Conservation (phyloP, 306 rosid species). For the Elaeagnus macrophylla region DNA sequence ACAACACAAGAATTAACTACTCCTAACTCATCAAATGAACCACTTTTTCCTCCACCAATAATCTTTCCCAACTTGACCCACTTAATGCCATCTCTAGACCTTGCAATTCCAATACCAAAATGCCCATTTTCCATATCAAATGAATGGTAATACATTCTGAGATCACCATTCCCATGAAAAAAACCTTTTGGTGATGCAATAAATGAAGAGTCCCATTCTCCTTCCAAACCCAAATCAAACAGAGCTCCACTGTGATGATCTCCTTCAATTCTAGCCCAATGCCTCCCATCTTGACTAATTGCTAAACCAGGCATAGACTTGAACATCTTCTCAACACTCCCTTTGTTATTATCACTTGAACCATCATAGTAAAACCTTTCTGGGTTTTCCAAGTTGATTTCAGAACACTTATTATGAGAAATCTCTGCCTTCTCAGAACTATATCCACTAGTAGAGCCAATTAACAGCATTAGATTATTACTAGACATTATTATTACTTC, state of each 20-base stretch:
- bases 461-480: slow-evolving; percentile 50
- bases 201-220: slow-evolving; percentile 66
- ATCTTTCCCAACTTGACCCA: slow-evolving; percentile 73
- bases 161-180: slow-evolving; percentile 55
- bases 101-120: slow-evolving; percentile 57
- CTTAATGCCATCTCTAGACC: slow-evolving; percentile 76
- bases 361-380: slow-evolving; percentile 12
- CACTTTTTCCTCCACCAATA: slow-evolving; percentile 41
- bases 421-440: no score
- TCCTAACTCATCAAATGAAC: slow-evolving; percentile 57
- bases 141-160: slow-evolving; percentile 79
- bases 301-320: slow-evolving; percentile 75
- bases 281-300: slow-evolving; percentile 74
- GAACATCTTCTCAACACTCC: slow-evolving; percentile 24
- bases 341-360: slow-evolving; percentile 4
- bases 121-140: slow-evolving; percentile 44
- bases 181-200: slow-evolving; percentile 60
- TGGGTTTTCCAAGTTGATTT: no score
- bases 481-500: slow-evolving; percentile 75
- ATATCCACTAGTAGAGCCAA: slow-evolving; percentile 69
- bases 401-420: no score
- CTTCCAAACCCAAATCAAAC: slow-evolving; percentile 49
- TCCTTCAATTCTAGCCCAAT: slow-evolving; percentile 89
- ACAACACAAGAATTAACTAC: slow-evolving; percentile 41
- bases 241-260: slow-evolving; percentile 80